These are phyloP conservation scores for Claviceps sp. DNA, from an alignment of 2,329 filamentous ascomycete genomes.

Conservation along the genomic window DNA sequence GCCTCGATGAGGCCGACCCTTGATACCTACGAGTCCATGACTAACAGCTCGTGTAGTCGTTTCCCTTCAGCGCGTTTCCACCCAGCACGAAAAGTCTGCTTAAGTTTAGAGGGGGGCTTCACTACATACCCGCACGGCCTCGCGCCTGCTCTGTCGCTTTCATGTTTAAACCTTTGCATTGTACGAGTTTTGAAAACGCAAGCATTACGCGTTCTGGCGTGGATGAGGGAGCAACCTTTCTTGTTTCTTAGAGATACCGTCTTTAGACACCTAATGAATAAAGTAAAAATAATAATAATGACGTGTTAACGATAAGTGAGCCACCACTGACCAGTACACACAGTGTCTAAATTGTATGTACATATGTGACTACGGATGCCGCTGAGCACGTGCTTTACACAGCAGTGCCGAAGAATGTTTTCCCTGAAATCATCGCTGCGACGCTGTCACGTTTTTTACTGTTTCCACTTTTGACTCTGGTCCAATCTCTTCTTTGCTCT, in stretches of 20 bases:
- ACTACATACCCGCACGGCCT: slow-evolving; percentile 26
- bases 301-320: not conserved
- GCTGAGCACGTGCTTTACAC: too few relatives aligned
- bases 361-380: too few relatives aligned
- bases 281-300: slow-evolving; percentile 17
- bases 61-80: slow-evolving; percentile 79
- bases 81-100: slow-evolving; percentile 79
- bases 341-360: too few relatives aligned
- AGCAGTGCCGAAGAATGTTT: too few relatives aligned
- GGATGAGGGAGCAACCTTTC: slow-evolving; percentile 23
- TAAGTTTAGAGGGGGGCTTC: slow-evolving; percentile 30
- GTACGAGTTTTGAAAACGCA: slow-evolving; percentile 21
- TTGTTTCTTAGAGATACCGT: slow-evolving; percentile 23
- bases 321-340: not conserved
- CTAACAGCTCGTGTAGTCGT: slow-evolving; percentile 56
- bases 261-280: slow-evolving; percentile 31
- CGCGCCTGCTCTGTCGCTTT: slow-evolving; percentile 25
- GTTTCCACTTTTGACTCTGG: too few relatives aligned
- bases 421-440: too few relatives aligned
- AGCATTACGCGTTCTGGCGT: slow-evolving; percentile 21
- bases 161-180: slow-evolving; percentile 26
- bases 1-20: not conserved
- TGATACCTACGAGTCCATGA: slow-evolving; percentile 1
- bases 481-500: too few relatives aligned
- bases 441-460: too few relatives aligned